These are phyloP conservation scores for Sporothrix phasma DNA, from an alignment of 2,329 filamentous ascomycete species.

Conservation along the genomic window DNA sequence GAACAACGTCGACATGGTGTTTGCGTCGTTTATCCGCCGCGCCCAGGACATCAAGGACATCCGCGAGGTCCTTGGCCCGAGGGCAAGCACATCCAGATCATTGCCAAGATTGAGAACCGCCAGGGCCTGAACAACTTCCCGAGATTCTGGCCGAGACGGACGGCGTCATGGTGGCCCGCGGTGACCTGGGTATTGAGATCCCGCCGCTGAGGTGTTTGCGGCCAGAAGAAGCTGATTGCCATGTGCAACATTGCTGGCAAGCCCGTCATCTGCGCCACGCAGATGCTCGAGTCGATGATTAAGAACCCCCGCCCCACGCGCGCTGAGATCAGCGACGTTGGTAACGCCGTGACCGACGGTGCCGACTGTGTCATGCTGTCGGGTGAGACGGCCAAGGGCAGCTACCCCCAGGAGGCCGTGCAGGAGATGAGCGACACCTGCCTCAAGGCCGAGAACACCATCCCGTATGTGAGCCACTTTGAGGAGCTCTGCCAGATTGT, in stretches of 20 bases:
- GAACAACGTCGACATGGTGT: slow-evolving; percentile 98
- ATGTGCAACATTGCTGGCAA: slow-evolving; percentile 99
- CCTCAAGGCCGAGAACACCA: slow-evolving; percentile 91
- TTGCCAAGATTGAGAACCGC: slow-evolving; percentile 99
- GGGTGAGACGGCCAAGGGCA: slow-evolving; percentile 96
- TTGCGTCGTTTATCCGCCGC: slow-evolving; percentile 94
- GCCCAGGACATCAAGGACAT: slow-evolving; percentile 90
- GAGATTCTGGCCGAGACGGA: slow-evolving; percentile 95
- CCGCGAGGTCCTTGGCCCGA: slow-evolving; percentile 81
- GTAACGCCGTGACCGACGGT: slow-evolving; percentile 94
- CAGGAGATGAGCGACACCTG: slow-evolving; percentile 98
- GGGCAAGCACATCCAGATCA: slow-evolving; percentile 96
- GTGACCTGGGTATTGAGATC: slow-evolving; percentile 97
- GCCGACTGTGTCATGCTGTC: slow-evolving; percentile 99
- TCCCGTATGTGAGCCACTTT: slow-evolving; percentile 93
- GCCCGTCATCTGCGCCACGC: slow-evolving; percentile 96
- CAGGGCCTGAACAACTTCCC: slow-evolving; percentile 99
- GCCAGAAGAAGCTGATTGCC: slow-evolving; percentile 99
- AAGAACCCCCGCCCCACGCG: slow-evolving; percentile 98
- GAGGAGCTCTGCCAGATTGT: slow-evolving; percentile 84
- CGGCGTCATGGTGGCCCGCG: slow-evolving; percentile 99
- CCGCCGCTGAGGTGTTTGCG: slow-evolving; percentile 95
- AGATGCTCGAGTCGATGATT: slow-evolving; percentile 99
- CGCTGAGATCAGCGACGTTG: slow-evolving; percentile 96
- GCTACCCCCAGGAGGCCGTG: slow-evolving; percentile 85